Percentiles rank a stretch among this genome's conserved stretches.
Conservation (phyloP, 2,329 filamentous ascomycete species). For the Cadophora sp. region DNA sequence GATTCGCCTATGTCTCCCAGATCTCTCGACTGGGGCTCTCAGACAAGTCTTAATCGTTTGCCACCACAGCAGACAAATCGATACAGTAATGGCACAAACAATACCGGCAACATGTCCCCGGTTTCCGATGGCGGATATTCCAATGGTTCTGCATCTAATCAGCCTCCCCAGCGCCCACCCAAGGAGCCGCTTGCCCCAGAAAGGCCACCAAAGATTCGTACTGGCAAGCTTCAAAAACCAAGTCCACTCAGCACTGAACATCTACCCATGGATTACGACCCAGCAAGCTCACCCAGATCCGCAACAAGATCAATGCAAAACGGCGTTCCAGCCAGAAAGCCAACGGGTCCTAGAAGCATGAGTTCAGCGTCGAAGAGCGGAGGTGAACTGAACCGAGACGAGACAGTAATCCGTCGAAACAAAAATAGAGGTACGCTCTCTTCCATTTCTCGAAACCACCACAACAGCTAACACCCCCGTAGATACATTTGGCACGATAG, state of each 20-base stretch:
- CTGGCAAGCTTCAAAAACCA: conserved; percentile 59
- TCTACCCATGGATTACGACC: conserved; percentile 40
- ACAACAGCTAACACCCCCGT: conserved; percentile 28
- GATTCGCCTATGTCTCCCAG: conserved; percentile 63
- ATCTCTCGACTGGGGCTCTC: conserved; percentile 69
- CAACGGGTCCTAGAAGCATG: conserved; percentile 47
- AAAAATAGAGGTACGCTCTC: conserved; percentile 59
- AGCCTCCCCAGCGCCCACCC: conserved; percentile 62
- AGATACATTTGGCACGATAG: conserved; percentile 62
- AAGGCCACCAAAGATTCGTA: conserved; percentile 55
- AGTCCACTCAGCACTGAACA: conserved; percentile 65
- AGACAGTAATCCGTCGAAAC: conserved; percentile 41
- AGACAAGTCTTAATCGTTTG: conserved; percentile 60
- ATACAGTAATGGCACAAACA: conserved; percentile 45
- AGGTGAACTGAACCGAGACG: conserved; percentile 42
- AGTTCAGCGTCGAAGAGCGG: conserved; percentile 39
- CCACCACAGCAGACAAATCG: conserved; percentile 61
- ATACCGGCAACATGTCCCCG: conserved; percentile 41
- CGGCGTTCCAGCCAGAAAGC: conserved; percentile 44
- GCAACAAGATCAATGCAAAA: conserved; percentile 39
- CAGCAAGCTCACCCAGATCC: conserved; percentile 37
- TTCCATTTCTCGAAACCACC: neutral
- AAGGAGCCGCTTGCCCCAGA: conserved; percentile 64
- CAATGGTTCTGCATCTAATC: conserved; percentile 45
- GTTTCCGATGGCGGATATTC: conserved; percentile 44